phyloP scores from a whole-genome alignment of 257 asterid species.

The Solanum piurae region DNA sequence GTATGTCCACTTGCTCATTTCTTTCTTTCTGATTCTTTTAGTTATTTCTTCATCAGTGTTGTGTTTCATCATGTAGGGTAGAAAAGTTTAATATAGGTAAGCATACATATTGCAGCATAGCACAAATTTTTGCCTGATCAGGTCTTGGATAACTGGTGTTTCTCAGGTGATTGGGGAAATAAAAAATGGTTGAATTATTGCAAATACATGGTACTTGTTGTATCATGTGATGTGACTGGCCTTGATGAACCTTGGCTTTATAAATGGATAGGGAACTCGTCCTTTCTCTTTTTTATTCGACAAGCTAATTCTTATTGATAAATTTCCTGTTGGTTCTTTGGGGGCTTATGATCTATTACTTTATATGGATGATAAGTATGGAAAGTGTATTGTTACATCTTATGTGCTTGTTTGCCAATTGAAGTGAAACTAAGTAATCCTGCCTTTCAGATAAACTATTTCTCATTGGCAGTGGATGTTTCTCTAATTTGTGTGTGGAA shows the following conservation, averaged over 20 bases:
- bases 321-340: neutral
- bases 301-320: neutral
- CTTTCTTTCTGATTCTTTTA: neutral
- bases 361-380: neutral
- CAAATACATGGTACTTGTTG: neutral
- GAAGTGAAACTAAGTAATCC: neutral
- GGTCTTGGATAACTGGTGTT: neutral
- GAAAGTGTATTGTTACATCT: neutral
- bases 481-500: neutral
- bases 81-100: neutral
- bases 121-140: neutral
- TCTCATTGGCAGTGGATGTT: neutral
- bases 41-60: neutral
- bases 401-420: neutral
- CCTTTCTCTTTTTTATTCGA: neutral
- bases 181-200: neutral
- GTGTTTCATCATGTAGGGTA: neutral
- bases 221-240: neutral
- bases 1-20: conserved; percentile 35
- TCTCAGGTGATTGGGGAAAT: neutral
- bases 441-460: neutral
- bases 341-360: neutral
- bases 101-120: neutral
- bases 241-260: neutral
- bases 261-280: neutral